Conservation (phyloP, 2,329 filamentous ascomycete genomes). For the Cercospora janseana region DNA sequence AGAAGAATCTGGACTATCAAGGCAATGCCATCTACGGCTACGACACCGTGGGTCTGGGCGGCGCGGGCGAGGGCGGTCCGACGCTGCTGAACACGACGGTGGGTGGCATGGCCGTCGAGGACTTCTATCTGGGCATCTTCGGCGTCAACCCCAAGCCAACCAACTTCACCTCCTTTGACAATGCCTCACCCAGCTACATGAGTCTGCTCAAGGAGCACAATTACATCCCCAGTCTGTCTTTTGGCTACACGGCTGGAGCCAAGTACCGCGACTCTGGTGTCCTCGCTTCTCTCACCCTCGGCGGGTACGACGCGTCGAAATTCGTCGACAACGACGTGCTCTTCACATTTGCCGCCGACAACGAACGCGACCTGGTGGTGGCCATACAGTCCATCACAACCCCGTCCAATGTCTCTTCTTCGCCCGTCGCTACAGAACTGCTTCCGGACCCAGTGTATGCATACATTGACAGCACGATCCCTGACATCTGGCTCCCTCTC, state of each 20-base stretch:
- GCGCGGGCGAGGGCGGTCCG: slow-evolving; percentile 41
- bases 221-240: slow-evolving; percentile 68
- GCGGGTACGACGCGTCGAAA: slow-evolving; percentile 66
- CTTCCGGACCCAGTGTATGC: slow-evolving; percentile 44
- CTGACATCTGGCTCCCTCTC: slow-evolving; percentile 50
- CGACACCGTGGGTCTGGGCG: slow-evolving; percentile 47
- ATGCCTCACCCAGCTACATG: slow-evolving; percentile 55
- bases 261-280: slow-evolving; percentile 55
- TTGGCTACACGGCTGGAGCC: slow-evolving; percentile 74
- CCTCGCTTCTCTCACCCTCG: slow-evolving; percentile 59
- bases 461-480: slow-evolving; percentile 51
- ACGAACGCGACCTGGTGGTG: slow-evolving; percentile 61
- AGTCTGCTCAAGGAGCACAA: slow-evolving; percentile 55
- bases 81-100: slow-evolving; percentile 45
- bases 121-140: slow-evolving; percentile 49
- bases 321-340: slow-evolving; percentile 60
- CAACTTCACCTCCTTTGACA: slow-evolving; percentile 54
- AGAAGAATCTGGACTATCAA: slow-evolving; percentile 54
- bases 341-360: slow-evolving; percentile 58
- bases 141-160: slow-evolving; percentile 51
- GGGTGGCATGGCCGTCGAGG: slow-evolving; percentile 40
- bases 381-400: slow-evolving; percentile 47
- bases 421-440: slow-evolving; percentile 38
- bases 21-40: slow-evolving; percentile 66
- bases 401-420: slow-evolving; percentile 30